These are phyloP conservation scores for Desmodesmus armatus DNA, from an alignment of 139 green algal species.

Conservation along the genomic window DNA sequence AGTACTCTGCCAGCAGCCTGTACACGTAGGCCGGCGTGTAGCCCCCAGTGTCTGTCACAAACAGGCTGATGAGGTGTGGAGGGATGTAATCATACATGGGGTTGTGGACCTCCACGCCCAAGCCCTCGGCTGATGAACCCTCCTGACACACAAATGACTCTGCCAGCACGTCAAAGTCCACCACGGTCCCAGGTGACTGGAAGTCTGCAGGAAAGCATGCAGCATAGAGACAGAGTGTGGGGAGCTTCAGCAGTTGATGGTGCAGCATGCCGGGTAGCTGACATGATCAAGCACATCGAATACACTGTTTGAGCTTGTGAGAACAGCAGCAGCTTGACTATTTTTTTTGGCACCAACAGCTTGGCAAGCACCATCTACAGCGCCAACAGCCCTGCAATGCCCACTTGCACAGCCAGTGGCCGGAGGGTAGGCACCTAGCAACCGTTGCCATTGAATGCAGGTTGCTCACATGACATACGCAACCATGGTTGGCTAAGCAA, in stretches of 20 bases:
- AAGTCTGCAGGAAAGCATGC: constrained; percentile 73
- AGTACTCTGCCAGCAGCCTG: constrained; percentile 90
- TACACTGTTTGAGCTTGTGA: background rate
- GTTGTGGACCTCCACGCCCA: constrained; percentile 86
- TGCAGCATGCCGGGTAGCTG: too few relatives aligned
- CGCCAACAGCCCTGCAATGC: background rate
- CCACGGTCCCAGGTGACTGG: constrained; percentile 69
- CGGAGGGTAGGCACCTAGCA: too few relatives aligned
- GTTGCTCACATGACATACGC: too few relatives aligned
- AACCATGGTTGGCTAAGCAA: too few relatives aligned
- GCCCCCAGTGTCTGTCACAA: constrained; percentile 87
- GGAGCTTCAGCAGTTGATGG: background rate
- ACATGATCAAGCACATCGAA: background rate
- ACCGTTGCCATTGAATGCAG: too few relatives aligned
- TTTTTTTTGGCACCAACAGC: background rate
- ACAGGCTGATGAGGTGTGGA: constrained; percentile 90
- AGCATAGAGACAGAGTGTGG: background rate
- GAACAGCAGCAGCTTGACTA: background rate
- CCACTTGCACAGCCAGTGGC: background rate
- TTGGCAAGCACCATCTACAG: background rate
- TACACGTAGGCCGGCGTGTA: constrained; percentile 35
- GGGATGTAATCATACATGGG: constrained; percentile 96
- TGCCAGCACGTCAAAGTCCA: constrained; percentile 71
- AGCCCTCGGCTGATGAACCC: background rate
- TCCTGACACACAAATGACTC: constrained; percentile 58